These are phyloP conservation scores for Malus hybrid DNA, from an alignment of 331 rosid species.

Conservation along the genomic window DNA sequence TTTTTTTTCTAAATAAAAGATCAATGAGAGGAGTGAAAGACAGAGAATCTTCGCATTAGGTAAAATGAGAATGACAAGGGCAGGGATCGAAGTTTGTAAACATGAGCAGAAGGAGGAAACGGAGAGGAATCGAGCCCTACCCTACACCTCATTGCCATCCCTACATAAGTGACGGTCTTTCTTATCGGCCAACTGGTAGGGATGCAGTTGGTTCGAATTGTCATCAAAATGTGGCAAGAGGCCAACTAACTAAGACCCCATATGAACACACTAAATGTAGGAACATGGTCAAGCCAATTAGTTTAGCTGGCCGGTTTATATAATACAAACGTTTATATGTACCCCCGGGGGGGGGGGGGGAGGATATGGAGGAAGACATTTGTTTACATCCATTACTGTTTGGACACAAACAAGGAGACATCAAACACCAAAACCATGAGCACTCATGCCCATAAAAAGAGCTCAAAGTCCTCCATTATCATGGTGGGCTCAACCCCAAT, in stretches of 20 bases:
- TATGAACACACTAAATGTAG: background rate
- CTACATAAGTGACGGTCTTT: background rate
- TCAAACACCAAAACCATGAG: background rate
- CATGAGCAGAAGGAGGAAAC: background rate
- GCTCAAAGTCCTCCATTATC: background rate
- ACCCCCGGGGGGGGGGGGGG: background rate
- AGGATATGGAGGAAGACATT: background rate
- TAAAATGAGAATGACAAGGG: background rate
- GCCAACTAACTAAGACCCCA: background rate
- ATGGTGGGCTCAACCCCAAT: background rate
- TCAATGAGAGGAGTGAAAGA: background rate
- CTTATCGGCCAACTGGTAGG: background rate
- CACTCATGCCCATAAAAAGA: background rate
- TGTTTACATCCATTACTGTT: slow-evolving; percentile 3
- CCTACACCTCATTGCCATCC: background rate
- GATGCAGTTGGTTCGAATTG: background rate
- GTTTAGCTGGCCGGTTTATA: background rate
- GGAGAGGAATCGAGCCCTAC: background rate
- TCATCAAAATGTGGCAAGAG: background rate
- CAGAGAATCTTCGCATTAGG: background rate
- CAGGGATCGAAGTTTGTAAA: background rate
- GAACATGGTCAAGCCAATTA: slow-evolving; percentile 6
- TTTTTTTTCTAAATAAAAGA: too few relatives aligned
- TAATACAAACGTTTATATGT: background rate
- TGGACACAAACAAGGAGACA: background rate